These are phyloP conservation scores for Phytophthora pinifolia DNA, from an alignment of 352 stramenopile species.

Conservation along the genomic window DNA sequence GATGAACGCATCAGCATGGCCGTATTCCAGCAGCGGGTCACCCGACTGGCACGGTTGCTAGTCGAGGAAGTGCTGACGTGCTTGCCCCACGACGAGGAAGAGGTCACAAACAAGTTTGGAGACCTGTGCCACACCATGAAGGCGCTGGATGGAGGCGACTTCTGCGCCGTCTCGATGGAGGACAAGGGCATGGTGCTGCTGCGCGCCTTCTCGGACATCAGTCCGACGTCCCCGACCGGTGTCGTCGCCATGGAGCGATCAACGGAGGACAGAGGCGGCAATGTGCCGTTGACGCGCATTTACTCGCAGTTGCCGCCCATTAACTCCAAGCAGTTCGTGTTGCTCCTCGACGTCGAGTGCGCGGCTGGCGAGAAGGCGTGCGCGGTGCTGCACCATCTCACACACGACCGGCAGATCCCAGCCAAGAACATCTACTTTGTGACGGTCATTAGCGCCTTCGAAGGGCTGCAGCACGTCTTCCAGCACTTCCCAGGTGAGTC, in stretches of 20 bases:
- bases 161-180: constrained; percentile 29
- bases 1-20: constrained; percentile 14
- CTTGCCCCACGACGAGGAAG: constrained; percentile 25
- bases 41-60: constrained; percentile 27
- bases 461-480: constrained; percentile 40
- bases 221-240: constrained; percentile 10
- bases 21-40: constrained; percentile 21
- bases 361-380: constrained; percentile 36
- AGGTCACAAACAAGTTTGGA: constrained; percentile 26
- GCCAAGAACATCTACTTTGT: constrained; percentile 49
- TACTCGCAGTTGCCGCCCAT: constrained; percentile 28
- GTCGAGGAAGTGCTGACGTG: constrained; percentile 32
- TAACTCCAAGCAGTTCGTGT: constrained; percentile 17
- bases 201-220: constrained; percentile 28
- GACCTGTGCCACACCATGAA: constrained; percentile 21
- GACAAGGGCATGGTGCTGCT: constrained; percentile 19
- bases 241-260: constrained; percentile 11
- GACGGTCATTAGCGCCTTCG: constrained; percentile 40
- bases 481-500: constrained; percentile 42
- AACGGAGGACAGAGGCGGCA: constrained; percentile 4
- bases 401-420: constrained; percentile 20
- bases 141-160: constrained; percentile 18
- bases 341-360: constrained; percentile 45
- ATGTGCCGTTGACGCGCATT: background rate
- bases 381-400: constrained; percentile 36